Percentiles rank a stretch among this genome's conserved stretches.
Conservation (phyloP, 1,284 basidiomycete species). For the Porodaedalea pini region DNA sequence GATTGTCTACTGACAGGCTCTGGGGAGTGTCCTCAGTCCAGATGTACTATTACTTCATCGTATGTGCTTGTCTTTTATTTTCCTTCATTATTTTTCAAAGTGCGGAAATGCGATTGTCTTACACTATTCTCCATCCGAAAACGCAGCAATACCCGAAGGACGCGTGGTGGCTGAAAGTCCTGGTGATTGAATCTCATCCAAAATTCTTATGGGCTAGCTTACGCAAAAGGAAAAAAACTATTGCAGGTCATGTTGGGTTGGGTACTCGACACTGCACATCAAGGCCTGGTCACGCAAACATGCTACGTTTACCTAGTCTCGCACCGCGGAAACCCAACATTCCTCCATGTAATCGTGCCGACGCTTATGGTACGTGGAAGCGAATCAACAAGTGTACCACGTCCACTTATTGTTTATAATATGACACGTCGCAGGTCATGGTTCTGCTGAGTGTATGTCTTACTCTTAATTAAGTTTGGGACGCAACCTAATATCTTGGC, state of each 20-base stretch:
- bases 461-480: no score
- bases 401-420: not conserved
- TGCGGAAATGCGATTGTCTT: no score
- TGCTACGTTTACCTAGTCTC: slow-evolving; percentile 18
- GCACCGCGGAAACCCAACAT: slow-evolving; percentile 3
- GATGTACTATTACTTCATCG: slow-evolving; percentile 15
- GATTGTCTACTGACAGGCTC: slow-evolving; percentile 6
- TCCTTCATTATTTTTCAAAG: not conserved
- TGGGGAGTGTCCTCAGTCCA: slow-evolving; percentile 15
- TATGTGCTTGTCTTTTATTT: slow-evolving; percentile 2
- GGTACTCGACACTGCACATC: slow-evolving; percentile 19
- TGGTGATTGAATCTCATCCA: not conserved
- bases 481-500: no score
- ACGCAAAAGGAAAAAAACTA: no score
- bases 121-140: no score
- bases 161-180: slow-evolving; percentile 5
- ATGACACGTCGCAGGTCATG: slow-evolving; percentile 5
- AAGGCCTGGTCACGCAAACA: slow-evolving; percentile 15
- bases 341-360: slow-evolving; percentile 4
- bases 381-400: no score
- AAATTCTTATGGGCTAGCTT: no score
- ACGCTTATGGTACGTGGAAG: slow-evolving; percentile 1
- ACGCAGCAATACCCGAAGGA: slow-evolving; percentile 15
- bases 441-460: slow-evolving; percentile 8
- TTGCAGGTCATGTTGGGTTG: slow-evolving; percentile 11